Base-by-base conservation (phyloP, 1,284 basidiomycete genomes). In the Tilletiaria anomala region DNA sequence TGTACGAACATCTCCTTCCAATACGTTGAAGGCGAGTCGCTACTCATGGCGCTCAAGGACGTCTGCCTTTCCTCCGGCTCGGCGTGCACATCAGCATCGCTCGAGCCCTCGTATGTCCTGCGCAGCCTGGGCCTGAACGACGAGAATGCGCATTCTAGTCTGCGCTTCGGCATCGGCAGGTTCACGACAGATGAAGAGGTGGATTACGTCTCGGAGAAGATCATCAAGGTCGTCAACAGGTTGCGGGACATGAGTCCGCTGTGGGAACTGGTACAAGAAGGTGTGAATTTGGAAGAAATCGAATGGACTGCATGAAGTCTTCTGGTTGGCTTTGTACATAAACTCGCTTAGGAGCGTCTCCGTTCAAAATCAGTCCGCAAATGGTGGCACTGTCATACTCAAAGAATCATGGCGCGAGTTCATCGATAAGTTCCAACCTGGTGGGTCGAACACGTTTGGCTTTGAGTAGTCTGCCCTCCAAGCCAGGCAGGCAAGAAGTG, bases 161-260 rank as follows among this genome's bases (percentile, higher is more conserved):
- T 99, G 40, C 81, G 93, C 32, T 99, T 99, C 70, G 93, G 93
- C 40, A 84, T 99, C 52, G 93, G 93, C 26, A 79, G 93, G 21
- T 99, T 99, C 71, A 97, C 93, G 5, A 99, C 93, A 2, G 87
- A 94, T 68, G 84, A 81, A 14, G 93, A 99, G 71, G 76, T 99
- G 45, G 93, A 99, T 69, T 88, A 85, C 57, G 91, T 97, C 21
- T 76, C 88, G 23, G 76, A 79, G 55, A 83, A 88, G 67, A 89
- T 97, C 41, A 78, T 91, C 24, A 73, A 75, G 26, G 85, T 85
- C 8, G 93, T 97, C 26, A 75, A 75, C 45, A 73, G 72, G 52
- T 69, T 84, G 56, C 74, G 81, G 35, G 80, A 83, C 78, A 78
- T 78, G 73, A 73, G 53, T 26, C 63, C 63, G 20, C 52, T 66